A percentile compares a stretch with the other conserved stretches of the same genome.
phyloP scores from a whole-genome alignment of 1,284 basidiomycete genomes.

The Ustilago sp. region DNA sequence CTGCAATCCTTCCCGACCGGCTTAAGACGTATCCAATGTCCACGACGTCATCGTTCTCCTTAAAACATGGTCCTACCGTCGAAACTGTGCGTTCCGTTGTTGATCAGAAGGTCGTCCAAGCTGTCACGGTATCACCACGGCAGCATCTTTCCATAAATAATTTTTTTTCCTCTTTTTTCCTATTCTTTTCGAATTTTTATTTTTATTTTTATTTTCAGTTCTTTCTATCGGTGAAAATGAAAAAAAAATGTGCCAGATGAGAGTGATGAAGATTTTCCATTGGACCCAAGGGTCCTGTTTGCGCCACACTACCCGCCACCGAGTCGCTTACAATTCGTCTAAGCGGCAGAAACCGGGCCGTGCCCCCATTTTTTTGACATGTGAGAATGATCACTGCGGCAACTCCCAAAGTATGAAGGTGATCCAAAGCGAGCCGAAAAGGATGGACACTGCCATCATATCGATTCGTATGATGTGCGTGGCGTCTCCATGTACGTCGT shows the following conservation, averaged over 20 bases:
- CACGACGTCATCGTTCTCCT: too few relatives aligned
- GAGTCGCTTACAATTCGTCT: not conserved
- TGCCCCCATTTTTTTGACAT: not conserved
- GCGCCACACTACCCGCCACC: conserved; percentile 8
- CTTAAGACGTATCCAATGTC: too few relatives aligned
- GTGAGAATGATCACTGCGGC: not conserved
- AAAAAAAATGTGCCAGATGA: not conserved
- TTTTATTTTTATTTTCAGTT: too few relatives aligned
- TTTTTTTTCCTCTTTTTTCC: not conserved
- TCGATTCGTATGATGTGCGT: not conserved
- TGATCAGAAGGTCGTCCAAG: not conserved
- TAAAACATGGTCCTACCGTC: not conserved
- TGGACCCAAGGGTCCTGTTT: conserved; percentile 18
- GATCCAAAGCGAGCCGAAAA: not conserved
- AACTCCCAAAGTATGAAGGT: not conserved
- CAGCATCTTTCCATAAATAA: not conserved
- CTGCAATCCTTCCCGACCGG: too few relatives aligned
- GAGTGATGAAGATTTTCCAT: conserved; percentile 12
- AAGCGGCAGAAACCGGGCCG: not conserved
- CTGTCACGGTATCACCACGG: too few relatives aligned
- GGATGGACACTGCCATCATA: not conserved
- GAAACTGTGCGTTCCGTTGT: not conserved
- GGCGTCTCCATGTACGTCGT: not conserved
- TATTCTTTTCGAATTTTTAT: not conserved
- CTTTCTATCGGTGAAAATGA: too few relatives aligned